Evolutionary conservation across 495 filamentous ascomycete species (phyloP).

Genomic region (Bombardia bombarda): DNA sequence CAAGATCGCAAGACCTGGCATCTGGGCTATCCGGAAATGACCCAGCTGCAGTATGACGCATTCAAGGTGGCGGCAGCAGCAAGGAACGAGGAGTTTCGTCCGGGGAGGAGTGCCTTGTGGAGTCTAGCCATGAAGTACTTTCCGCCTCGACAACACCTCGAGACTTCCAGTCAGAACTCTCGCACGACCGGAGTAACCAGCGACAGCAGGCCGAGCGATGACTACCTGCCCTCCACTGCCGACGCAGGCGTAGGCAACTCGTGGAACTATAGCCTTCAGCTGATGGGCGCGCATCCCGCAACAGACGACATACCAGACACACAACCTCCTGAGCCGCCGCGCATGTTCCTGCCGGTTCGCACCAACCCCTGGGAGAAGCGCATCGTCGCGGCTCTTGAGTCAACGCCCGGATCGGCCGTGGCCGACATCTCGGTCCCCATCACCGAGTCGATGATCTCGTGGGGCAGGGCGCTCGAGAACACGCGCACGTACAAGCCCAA

Average conservation of each 20-base stretch:
- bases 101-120: conserved; percentile 35
- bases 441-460: conserved; percentile 57
- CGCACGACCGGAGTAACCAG: background rate
- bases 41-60: conserved; percentile 36
- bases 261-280: no score
- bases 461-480: conserved; percentile 59
- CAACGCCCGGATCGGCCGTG: conserved; percentile 38
- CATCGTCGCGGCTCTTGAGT: conserved; percentile 27
- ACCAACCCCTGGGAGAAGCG: conserved; percentile 8
- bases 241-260: no score
- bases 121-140: conserved; percentile 41
- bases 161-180: background rate
- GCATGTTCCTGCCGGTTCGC: conserved; percentile 9
- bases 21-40: conserved; percentile 47
- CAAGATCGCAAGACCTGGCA: conserved; percentile 42
- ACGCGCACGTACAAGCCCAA: conserved; percentile 51
- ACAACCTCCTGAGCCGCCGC: conserved; percentile 6
- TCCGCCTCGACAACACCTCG: conserved; percentile 20
- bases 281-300: no score
- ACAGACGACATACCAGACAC: conserved; percentile 11
- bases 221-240: no score
- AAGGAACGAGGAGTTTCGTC: conserved; percentile 38
- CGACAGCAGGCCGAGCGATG: background rate
- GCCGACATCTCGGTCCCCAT: conserved; percentile 51
- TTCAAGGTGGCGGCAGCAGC: conserved; percentile 32